Conservation (phyloP, 306 rosid genomes). For the Cicer cuneatum region DNA sequence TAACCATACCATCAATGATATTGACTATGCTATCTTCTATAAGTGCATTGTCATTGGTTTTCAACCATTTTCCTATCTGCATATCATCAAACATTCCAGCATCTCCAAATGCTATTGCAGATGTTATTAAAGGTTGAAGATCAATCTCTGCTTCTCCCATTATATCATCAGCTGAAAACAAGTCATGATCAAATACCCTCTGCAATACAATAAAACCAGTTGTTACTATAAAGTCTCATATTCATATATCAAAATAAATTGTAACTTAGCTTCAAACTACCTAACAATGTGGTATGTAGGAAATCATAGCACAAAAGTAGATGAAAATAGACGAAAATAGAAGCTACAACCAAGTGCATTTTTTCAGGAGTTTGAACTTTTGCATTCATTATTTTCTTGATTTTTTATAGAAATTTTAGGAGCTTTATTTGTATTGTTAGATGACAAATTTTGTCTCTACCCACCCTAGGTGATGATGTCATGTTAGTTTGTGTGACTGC, state of each 20-base stretch:
- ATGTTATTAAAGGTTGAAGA: slow-evolving; percentile 93
- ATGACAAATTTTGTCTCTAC: too few relatives aligned
- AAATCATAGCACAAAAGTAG: too few relatives aligned
- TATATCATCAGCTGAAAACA: slow-evolving; percentile 90
- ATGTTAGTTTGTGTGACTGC: too few relatives aligned
- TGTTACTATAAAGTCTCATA: slow-evolving; percentile 21
- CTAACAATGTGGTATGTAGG: too few relatives aligned
- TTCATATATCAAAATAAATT: not conserved
- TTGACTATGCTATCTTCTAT: slow-evolving; percentile 72
- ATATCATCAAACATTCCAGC: slow-evolving; percentile 86
- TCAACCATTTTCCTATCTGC: slow-evolving; percentile 97
- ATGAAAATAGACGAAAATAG: too few relatives aligned
- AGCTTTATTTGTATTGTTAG: not conserved
- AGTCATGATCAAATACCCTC: slow-evolving; percentile 87
- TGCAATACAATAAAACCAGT: slow-evolving; percentile 52
- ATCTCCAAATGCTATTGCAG: slow-evolving; percentile 90
- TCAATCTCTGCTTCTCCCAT: slow-evolving; percentile 99
- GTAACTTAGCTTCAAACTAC: too few relatives aligned
- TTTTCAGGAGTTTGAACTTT: not conserved
- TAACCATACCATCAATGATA: slow-evolving; percentile 77
- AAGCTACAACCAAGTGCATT: too few relatives aligned
- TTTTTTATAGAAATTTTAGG: not conserved
- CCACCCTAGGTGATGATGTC: too few relatives aligned
- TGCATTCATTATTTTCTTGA: not conserved
- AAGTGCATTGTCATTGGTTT: slow-evolving; percentile 87